A percentile compares a stretch with the other conserved stretches of the same genome.
Conservation (phyloP, 2,329 filamentous ascomycete species). For the Cladosporium sphaerospermum region DNA sequence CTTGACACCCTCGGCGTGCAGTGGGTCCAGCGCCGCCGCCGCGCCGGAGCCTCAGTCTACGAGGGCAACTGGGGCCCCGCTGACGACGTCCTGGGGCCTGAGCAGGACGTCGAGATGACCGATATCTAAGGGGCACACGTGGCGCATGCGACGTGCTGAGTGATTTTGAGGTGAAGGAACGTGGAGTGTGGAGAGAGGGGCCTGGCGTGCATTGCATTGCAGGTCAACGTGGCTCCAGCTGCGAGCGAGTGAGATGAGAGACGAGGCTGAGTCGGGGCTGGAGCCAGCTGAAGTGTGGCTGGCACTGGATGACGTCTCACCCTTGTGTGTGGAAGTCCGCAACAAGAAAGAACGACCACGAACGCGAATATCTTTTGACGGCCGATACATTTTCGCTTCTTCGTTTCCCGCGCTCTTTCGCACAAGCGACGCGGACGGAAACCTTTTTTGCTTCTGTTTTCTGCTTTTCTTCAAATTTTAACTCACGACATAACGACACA, state of each 20-base stretch:
- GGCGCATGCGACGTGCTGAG: not conserved
- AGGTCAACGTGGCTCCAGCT: constrained; percentile 9
- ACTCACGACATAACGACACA: not conserved
- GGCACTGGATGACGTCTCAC: too few relatives aligned
- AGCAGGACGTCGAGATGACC: constrained; percentile 55
- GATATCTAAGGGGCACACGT: constrained; percentile 35
- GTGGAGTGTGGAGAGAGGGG: not conserved
- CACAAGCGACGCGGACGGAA: not conserved
- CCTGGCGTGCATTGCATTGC: constrained; percentile 6
- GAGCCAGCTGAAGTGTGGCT: not conserved
- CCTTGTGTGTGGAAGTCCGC: not conserved
- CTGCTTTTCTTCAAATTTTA: constrained; percentile 5
- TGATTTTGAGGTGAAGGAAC: not conserved
- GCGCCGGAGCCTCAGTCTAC: constrained; percentile 86
- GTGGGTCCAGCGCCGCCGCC: constrained; percentile 72
- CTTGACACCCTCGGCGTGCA: constrained; percentile 65
- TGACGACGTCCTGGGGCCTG: constrained; percentile 53
- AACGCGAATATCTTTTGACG: constrained; percentile 1
- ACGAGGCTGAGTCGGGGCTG: constrained; percentile 5
- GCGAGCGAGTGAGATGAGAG: not conserved
- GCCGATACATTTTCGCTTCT: not conserved
- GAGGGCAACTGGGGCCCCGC: constrained; percentile 92
- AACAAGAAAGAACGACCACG: too few relatives aligned
- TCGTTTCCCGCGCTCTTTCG: not conserved
- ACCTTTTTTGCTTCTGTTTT: not conserved